These are phyloP conservation scores for Fomitopsis serialis DNA, from an alignment of 768 basidiomycete genomes.

Conservation along the genomic window DNA sequence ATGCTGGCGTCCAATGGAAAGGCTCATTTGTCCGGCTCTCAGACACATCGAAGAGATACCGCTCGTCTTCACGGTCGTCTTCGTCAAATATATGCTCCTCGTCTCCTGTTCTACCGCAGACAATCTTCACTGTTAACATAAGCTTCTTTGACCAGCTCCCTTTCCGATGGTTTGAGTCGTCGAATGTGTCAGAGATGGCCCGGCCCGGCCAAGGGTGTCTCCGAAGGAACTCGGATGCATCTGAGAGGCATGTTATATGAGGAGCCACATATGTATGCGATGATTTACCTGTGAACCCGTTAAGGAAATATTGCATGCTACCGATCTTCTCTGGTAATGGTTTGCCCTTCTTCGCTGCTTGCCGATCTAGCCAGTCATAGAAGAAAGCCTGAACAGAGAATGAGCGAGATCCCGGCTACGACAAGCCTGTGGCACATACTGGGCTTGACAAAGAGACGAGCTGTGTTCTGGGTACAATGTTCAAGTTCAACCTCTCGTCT, in stretches of 20 bases:
- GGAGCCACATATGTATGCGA: background rate
- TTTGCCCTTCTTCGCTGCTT: conserved; percentile 77
- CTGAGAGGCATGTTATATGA: conserved; percentile 34
- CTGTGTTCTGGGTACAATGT: conserved; percentile 85
- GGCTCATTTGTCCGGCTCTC: conserved; percentile 53
- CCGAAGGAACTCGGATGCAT: conserved; percentile 83
- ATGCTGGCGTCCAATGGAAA: conserved; percentile 77
- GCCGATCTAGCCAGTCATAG: conserved; percentile 88
- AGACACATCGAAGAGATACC: conserved; percentile 59
- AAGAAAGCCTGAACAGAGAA: conserved; percentile 66
- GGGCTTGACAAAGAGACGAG: conserved; percentile 79
- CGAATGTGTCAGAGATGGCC: conserved; percentile 79
- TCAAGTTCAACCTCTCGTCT: conserved; percentile 63
- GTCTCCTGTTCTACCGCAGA: conserved; percentile 83
- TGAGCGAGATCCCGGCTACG: conserved; percentile 5
- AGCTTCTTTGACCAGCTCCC: conserved; percentile 65
- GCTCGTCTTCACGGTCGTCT: conserved; percentile 70
- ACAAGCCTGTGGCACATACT: conserved; percentile 19
- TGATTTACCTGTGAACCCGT: conserved; percentile 66
- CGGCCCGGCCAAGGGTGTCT: conserved; percentile 88
- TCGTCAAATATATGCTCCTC: conserved; percentile 65
- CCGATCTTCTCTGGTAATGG: conserved; percentile 84
- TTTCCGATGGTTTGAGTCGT: conserved; percentile 75
- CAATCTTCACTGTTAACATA: conserved; percentile 60
- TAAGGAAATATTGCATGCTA: conserved; percentile 84